Percentiles rank a stretch among this genome's conserved stretches.
These are phyloP conservation scores for Elsinoe batatas DNA, from an alignment of 2,329 filamentous ascomycete genomes.

Conservation along the genomic window DNA sequence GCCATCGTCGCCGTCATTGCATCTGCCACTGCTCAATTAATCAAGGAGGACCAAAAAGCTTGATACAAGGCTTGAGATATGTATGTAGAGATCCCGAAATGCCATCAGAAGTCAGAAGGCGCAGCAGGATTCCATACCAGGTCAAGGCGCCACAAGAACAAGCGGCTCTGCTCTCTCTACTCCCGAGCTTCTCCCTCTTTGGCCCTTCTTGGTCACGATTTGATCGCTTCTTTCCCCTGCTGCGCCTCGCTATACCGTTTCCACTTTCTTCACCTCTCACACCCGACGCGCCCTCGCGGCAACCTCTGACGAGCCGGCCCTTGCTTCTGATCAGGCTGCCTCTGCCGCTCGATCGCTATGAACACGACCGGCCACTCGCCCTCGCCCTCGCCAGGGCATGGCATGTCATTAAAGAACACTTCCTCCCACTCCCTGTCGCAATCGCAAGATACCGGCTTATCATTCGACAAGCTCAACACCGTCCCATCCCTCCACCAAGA, in stretches of 20 bases:
- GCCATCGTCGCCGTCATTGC: slow-evolving; percentile 13
- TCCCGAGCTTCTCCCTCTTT: no score
- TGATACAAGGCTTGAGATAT: neutral
- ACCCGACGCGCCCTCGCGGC: neutral
- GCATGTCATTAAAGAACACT: slow-evolving; percentile 1
- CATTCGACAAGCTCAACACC: neutral
- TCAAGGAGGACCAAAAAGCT: neutral
- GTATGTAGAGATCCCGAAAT: neutral
- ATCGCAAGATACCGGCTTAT: slow-evolving; percentile 9
- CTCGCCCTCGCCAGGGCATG: slow-evolving; percentile 11
- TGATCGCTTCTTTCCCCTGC: neutral
- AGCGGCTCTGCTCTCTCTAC: neutral
- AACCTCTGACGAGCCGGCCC: slow-evolving; percentile 7
- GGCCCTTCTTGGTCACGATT: no score
- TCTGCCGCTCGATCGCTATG: neutral
- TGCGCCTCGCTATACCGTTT: neutral
- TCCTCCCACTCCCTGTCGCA: slow-evolving; percentile 10
- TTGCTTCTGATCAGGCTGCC: neutral
- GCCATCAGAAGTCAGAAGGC: neutral
- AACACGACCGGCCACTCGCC: slow-evolving; percentile 10
- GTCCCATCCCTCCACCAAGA: neutral
- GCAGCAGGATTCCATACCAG: neutral
- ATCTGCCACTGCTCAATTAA: slow-evolving; percentile 2
- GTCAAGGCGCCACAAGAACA: neutral
- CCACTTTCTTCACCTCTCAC: neutral